phyloP scores from a whole-genome alignment of 2,329 filamentous ascomycete genomes.

The Trichoderma oligosporum region DNA sequence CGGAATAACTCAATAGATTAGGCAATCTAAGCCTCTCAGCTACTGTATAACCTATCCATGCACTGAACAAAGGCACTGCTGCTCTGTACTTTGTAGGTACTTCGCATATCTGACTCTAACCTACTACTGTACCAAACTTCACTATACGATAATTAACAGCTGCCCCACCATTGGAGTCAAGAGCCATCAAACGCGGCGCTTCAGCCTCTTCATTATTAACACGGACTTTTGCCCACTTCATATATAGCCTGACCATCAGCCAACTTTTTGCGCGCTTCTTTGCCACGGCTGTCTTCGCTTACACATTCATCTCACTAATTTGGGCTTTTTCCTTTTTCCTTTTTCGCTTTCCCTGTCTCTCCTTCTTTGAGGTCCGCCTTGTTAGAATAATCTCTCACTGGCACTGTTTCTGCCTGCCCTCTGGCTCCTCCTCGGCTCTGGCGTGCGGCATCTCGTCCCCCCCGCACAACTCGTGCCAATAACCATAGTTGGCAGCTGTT shows the following conservation, averaged over 20 bases:
- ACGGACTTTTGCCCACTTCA: neutral
- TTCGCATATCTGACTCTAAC: no score
- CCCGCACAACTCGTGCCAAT: neutral
- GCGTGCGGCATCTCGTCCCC: neutral
- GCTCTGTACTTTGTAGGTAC: neutral
- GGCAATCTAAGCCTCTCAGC: no score
- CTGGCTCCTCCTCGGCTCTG: neutral
- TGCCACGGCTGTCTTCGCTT: neutral
- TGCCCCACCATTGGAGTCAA: slow-evolving; percentile 9
- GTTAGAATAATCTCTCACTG: neutral
- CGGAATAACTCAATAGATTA: no score
- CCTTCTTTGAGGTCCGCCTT: neutral
- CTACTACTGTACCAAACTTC: no score
- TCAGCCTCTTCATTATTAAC: slow-evolving; percentile 11
- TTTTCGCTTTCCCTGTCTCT: neutral
- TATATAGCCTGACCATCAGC: neutral
- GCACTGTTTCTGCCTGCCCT: neutral
- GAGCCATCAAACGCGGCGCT: neutral
- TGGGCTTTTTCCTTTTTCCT: neutral
- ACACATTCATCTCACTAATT: neutral
- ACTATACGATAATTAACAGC: no score
- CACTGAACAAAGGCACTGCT: no score
- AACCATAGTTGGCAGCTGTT: neutral
- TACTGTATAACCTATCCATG: no score
- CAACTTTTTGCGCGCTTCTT: neutral